Evolutionary conservation across 148 eudicot species (phyloP).

Genomic region (Beta vulgaris): DNA sequence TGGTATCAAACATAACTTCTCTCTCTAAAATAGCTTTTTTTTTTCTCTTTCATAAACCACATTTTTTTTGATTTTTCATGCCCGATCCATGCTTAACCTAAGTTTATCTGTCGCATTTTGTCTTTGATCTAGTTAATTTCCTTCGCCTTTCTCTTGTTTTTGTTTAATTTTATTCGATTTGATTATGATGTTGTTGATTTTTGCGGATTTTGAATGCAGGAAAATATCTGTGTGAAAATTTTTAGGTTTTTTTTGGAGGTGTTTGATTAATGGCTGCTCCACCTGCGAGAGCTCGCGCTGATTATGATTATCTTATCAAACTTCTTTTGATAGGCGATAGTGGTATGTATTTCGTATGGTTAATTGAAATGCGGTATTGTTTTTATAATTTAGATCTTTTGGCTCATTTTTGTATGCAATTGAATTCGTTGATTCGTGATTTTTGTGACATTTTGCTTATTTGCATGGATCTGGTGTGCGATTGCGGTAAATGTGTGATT

Average conservation of each 20-base stretch:
- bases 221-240: not conserved
- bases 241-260: constrained; percentile 28
- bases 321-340: constrained; percentile 91
- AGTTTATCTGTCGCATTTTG: not conserved
- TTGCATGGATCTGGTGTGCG: constrained; percentile 10
- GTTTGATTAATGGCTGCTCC: constrained; percentile 81
- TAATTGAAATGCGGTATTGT: not conserved
- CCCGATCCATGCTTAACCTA: constrained; percentile 15
- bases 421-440: not conserved
- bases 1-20: not conserved
- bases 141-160: not conserved
- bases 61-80: not conserved
- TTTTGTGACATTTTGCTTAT: not conserved
- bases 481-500: constrained; percentile 3
- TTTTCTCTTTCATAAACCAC: not conserved
- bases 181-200: constrained; percentile 7
- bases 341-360: constrained; percentile 38
- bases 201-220: constrained; percentile 13
- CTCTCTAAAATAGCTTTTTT: not conserved
- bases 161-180: constrained; percentile 15
- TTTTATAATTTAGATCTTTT: constrained; percentile 16
- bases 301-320: constrained; percentile 90
- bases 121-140: constrained; percentile 25
- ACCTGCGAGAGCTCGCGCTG: constrained; percentile 90
- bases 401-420: not conserved